Evolutionary conservation across 306 rosid species (phyloP), one percentile per base, ranked within the genome.

Genomic region (Corylus avellana): DNA sequence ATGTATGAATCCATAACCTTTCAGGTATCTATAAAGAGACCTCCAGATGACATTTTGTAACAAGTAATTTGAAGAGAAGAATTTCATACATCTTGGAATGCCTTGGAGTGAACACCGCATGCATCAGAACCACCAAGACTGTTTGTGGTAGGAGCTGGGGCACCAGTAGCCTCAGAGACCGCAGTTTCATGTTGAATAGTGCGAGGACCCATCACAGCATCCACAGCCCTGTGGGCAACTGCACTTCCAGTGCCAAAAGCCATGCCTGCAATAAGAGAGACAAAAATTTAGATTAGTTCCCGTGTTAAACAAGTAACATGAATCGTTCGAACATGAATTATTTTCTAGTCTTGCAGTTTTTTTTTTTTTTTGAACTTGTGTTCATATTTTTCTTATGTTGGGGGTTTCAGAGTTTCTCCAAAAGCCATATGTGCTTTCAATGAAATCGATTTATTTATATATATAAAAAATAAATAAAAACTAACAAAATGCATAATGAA

Each of bases 241-340:
- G 94, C 97, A 82, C 97, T 92, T 84, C 98, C 98, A 54, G 91
- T 84, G 16, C 98, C 98, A 66, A 92, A 92, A 17, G 93, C 97
- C 93, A 94, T 73, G 56, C 97, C 98, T 92, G 75, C 16, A 80
- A 56, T 10, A 58, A 2, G 35, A 32, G 32, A 25, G 39, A 22
- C 22, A 22, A 1, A 64, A 39, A 7, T 25, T 67, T 42, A 9
- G 51, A 2, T 5, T n/a, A 44, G 6, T 35, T 32, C 44, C 25
- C 44, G 35, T 37, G 3, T 37, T 35, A 5, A 13, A 2, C 2
- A 7, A 3, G 46, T 42, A 42, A 6, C 46, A 42, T 4, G 46
- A 42, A 42, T 42, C 46, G 4, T 5, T 42, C 46, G 0, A 37
- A 37, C 42, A 37, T 37, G 6, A 37, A 37, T 37, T 37, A 37